Percentiles rank a stretch among this genome's conserved stretches.
Evolutionary conservation across 169 alveolate species (phyloP).

Genomic region (Plasmodium yoelii): DNA sequence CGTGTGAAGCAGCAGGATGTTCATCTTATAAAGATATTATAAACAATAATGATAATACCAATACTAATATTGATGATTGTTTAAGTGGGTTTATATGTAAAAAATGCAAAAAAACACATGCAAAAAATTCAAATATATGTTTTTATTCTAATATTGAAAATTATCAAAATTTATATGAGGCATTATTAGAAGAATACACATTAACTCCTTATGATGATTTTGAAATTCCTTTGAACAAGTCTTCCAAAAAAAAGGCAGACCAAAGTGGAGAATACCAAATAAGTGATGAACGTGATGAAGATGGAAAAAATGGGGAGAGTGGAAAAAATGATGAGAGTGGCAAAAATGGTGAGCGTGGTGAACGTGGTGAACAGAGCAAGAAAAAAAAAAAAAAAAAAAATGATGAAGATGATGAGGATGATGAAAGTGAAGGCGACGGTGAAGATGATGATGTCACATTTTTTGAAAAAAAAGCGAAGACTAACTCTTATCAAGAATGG

Average conservation of each 20-base stretch:
- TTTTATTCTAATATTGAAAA: constrained; percentile 59
- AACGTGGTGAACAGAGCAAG: no score
- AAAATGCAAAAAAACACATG: constrained; percentile 56
- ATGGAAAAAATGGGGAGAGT: background rate
- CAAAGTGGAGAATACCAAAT: no score
- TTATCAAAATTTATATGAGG: constrained; percentile 71
- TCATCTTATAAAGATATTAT: constrained; percentile 53
- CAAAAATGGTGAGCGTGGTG: background rate
- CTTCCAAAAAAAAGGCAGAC: constrained; percentile 2
- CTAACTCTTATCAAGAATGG: no score
- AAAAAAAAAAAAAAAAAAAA: background rate
- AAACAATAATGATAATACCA: background rate
- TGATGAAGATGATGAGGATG: constrained; percentile 2
- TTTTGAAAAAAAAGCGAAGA: constrained; percentile 10
- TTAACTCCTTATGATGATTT: constrained; percentile 40
- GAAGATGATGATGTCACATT: constrained; percentile 16
- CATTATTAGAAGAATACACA: constrained; percentile 37
- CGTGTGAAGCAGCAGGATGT: constrained; percentile 74
- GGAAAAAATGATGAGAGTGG: constrained; percentile 6
- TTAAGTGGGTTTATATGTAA: constrained; percentile 66
- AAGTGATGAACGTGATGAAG: background rate
- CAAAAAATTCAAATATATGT: constrained; percentile 60
- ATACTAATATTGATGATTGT: constrained; percentile 21
- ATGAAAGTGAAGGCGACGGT: constrained; percentile 12
- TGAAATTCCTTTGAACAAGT: constrained; percentile 32